Evolutionary conservation across 78 protist genomes (phyloP), one percentile per base, ranked within the genome.

Genomic region (Dictyostelium firmibasis): DNA sequence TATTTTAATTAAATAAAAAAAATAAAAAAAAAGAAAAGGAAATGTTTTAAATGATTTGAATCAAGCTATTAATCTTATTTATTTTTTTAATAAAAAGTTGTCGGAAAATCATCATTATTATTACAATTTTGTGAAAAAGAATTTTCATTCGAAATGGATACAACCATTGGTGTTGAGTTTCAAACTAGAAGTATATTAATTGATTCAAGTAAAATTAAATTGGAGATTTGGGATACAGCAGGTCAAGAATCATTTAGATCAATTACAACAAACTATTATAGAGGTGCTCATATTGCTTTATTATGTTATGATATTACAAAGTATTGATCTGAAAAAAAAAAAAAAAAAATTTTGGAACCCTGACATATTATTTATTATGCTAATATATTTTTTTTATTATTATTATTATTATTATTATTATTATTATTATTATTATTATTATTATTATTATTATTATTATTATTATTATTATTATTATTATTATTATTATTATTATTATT

Each of bases 101-200:
- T 97, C 6, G 99, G 99, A n/a, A 98, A 98, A 72, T 97, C 98
- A 13, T 98, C 99, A 41, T 87, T 99, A 60, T 97, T 99, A 20
- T 96, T 99, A 31, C 99, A 98, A 91, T 98, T 98, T 84, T 97
- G 99, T 5, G 99, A 99, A 87, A 98, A 99, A 44, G 95, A 98
- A 25, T 99, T 99, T 70, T 97, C 98, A 81, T 98, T 99, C 11
- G 97, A 97, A 16, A 99, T 98, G 57, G 99, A 99, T 81, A 97
- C 98, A 41, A 99, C 99, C 23, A 98, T 99, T 3, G 99, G 99
- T 2, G 99, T 99, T 8, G 99, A 99, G 67, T 99, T 99, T 43
- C 99, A 99, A 27, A 98, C 99, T 1, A 96, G 99, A 20, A 96
- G 96, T 96, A 76, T 99, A 36, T 81, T 93, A 5, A 81, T 99